Evolutionary conservation across 768 basidiomycete species (phyloP), one percentile per base, ranked within the genome.

Genomic region (Rhizopogon roseolus): DNA sequence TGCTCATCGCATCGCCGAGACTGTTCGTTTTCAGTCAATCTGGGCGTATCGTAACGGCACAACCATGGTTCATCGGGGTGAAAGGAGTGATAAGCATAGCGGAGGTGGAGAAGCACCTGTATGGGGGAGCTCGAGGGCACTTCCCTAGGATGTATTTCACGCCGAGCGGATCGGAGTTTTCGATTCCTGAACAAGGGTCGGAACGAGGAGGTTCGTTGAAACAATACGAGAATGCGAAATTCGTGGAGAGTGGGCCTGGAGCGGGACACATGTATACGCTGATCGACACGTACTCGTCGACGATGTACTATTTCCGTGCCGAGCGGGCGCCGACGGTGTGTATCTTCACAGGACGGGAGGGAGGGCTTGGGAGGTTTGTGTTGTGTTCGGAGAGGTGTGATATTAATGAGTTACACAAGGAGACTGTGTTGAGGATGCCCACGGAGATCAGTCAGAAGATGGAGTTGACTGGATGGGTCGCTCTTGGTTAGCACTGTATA

Each of bases 41-140:
- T 16, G 62, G 62, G 13, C 62, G 62, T 16, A 41, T 63, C 19
- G 19, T 60, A 2, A n/a, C 3, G 6, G 25, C 56, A 3, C 56
- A 63, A 17, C 62, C 62, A 3, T 63, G 62, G 62, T 17, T 63
- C 19, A 56, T 63, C 2, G 62, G 62, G 2, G 54, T 63, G n/a
- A 63, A 63, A 19, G 62, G 62, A 1, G 52, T 57, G 38, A 6
- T 62, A 28, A 50, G 60, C 25, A 41, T 44, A 10, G n/a, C 53
- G 17, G 25, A 54, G 4, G 61, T 52, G 5, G 32, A 52, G 16
- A 25, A 22, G n/a, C 58, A 52, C 14, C 17, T 63, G 25, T 62
- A 63, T 9, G 62, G 62, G 1, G 56, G 56, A 3, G 49, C 57
- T 2, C 36, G 50, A 39, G 49, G 49, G 4, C 37, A 50, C 14